phyloP scores from a whole-genome alignment of 163 green algal genomes.

The Chlorella variabilis region DNA sequence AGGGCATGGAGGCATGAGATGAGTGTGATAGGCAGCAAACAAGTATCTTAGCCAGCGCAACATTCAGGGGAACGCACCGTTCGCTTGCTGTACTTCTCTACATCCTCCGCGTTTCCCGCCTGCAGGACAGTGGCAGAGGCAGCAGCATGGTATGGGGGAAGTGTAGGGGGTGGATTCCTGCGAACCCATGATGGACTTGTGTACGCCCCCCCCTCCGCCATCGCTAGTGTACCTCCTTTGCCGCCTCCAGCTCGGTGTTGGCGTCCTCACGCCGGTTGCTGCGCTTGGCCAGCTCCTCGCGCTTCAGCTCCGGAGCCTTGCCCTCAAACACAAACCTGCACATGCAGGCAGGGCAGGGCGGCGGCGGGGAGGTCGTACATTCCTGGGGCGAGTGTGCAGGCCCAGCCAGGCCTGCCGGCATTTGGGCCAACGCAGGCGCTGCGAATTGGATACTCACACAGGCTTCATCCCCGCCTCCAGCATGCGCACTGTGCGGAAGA shows the following conservation, averaged over 20 bases:
- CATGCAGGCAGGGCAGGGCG: neutral
- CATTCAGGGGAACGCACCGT: no score
- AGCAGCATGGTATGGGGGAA: neutral
- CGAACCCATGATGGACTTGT: no score
- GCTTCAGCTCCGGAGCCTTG: conserved; percentile 94
- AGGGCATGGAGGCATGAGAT: no score
- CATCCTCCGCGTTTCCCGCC: conserved; percentile 82
- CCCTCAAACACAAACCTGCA: conserved; percentile 96
- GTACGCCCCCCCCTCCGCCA: no score
- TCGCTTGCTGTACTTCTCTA: conserved; percentile 94
- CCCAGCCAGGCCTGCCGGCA: no score
- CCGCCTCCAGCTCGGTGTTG: conserved; percentile 77
- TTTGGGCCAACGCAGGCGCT: no score
- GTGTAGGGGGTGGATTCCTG: no score
- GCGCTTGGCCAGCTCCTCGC: conserved; percentile 84
- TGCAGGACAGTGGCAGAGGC: conserved; percentile 18
- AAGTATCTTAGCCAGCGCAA: no score
- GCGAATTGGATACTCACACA: conserved; percentile 90
- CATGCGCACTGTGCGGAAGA: conserved; percentile 94
- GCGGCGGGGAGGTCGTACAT: neutral
- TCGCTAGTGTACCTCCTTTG: conserved; percentile 94
- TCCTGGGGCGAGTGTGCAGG: no score
- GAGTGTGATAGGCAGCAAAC: no score
- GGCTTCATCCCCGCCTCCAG: conserved; percentile 97
- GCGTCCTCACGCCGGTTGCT: conserved; percentile 74